phyloP scores from a whole-genome alignment of 176 grass and related monocot genomes.

The Raddia distichophylla region DNA sequence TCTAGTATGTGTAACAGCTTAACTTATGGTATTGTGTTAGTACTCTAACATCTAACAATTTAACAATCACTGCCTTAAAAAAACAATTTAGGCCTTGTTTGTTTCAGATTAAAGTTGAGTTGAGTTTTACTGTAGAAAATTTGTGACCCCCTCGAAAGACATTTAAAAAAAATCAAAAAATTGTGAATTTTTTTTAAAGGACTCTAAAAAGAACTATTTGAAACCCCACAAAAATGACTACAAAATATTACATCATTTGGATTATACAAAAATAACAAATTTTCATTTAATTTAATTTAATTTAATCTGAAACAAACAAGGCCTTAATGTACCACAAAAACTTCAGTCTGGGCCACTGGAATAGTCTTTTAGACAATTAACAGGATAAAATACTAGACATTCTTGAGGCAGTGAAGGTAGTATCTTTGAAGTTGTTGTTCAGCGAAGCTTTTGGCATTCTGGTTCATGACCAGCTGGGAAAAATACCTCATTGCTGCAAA shows the following conservation, averaged over 20 bases:
- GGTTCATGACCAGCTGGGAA: not conserved
- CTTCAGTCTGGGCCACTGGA: not conserved
- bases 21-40: conserved; percentile 27
- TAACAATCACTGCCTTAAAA: not conserved
- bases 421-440: conserved; percentile 22
- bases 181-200: too few relatives aligned
- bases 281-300: too few relatives aligned
- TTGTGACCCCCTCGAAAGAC: too few relatives aligned
- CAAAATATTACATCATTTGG: too few relatives aligned
- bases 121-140: too few relatives aligned
- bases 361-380: conserved; percentile 12
- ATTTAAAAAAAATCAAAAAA: too few relatives aligned
- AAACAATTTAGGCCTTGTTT: too few relatives aligned
- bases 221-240: too few relatives aligned
- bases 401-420: conserved; percentile 15
- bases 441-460: conserved; percentile 26
- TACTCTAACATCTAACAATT: conserved; percentile 11
- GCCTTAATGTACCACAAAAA: conserved; percentile 9
- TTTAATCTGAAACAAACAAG: too few relatives aligned
- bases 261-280: too few relatives aligned
- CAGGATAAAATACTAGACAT: conserved; percentile 3
- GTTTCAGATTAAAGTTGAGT: too few relatives aligned
- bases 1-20: not conserved
- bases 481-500: conserved; percentile 1
- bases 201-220: too few relatives aligned